Conservation (phyloP, 2,329 filamentous ascomycete species). For the Fusarium devonianum region DNA sequence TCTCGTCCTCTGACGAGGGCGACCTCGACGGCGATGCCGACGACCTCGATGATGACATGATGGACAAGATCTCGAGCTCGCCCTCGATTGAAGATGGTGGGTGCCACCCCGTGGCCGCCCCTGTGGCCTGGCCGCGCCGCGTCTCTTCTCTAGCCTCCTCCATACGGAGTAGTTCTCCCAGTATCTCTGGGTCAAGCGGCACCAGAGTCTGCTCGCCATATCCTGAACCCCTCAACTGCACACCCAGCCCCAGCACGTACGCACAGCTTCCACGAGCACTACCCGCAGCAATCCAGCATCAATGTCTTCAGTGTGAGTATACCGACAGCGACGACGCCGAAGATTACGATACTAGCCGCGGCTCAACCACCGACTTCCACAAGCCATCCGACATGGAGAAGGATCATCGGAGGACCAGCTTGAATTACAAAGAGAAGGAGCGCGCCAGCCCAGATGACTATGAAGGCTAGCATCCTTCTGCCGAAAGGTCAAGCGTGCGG, state of each 20-base stretch:
- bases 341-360: constrained; percentile 16
- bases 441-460: background rate
- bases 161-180: constrained; percentile 44
- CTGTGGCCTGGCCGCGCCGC: constrained; percentile 53
- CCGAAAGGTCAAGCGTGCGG: constrained; percentile 4
- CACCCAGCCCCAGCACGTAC: constrained; percentile 31
- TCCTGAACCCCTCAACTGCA: constrained; percentile 47
- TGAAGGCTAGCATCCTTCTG: constrained; percentile 36
- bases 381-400: constrained; percentile 5
- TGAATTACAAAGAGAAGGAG: constrained; percentile 1
- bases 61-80: constrained; percentile 98
- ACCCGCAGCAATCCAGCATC: constrained; percentile 42
- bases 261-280: constrained; percentile 27
- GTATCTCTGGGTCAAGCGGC: constrained; percentile 33
- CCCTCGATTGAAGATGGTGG: constrained; percentile 99
- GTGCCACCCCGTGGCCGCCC: constrained; percentile 60
- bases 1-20: constrained; percentile 63
- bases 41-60: constrained; percentile 87
- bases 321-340: constrained; percentile 42
- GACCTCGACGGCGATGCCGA: constrained; percentile 75
- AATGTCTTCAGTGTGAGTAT: constrained; percentile 61
- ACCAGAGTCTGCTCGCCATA: constrained; percentile 50
- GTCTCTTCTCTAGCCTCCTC: constrained; percentile 51
- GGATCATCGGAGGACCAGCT: background rate
- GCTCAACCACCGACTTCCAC: constrained; percentile 21